Base-by-base conservation (phyloP, 768 basidiomycete species). In the Leccinum fibrillosum region DNA sequence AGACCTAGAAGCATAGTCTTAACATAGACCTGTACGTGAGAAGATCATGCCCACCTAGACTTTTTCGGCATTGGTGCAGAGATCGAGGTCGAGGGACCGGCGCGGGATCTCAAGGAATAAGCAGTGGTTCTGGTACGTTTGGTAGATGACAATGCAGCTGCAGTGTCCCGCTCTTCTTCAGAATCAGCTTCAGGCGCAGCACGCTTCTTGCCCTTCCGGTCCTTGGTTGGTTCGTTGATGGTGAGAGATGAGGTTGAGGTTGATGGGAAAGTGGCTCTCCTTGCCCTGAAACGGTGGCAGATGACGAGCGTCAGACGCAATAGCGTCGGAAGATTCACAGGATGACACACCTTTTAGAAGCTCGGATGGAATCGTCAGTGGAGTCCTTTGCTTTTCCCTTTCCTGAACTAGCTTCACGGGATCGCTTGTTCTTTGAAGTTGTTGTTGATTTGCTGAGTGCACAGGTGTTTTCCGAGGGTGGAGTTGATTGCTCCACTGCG, bases 121-220 rank as follows among this genome's bases (percentile, higher is more conserved):
- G 82, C 77, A 53, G 79, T 74, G 49, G 80, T 84, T 75, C 79
- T 82, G 51, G 78, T 77, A 64, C 85, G 89, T 75, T 91, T 90
- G 56, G 77, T 77, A 54, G 86, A 79, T 28, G 82, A 77, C 52
- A 75, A 68, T 59, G 77, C 65, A 47, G 73, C 61, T 49, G 77
- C 76, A 64, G 78, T 73, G 51, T 69, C 68, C 25, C 78, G 76
- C 72, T 91, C 89, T 71, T 88, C 85, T 74, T 89, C 88, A 47
- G 84, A 84, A 63, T 74, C 75, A 34, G 77, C 74, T 75, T 92
- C 89, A 50, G 88, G 87, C 32, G 80, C 83, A 39, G 92, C 93
- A 66, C 92, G 89, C 77, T 95, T 96, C 85, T 97, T 97, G 58
- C 93, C 94, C 75, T 95, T 95, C 63, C 75, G 74, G 75, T 92